Base-by-base conservation (phyloP, 2,329 filamentous ascomycete species). In the Aspergillus awamori region DNA sequence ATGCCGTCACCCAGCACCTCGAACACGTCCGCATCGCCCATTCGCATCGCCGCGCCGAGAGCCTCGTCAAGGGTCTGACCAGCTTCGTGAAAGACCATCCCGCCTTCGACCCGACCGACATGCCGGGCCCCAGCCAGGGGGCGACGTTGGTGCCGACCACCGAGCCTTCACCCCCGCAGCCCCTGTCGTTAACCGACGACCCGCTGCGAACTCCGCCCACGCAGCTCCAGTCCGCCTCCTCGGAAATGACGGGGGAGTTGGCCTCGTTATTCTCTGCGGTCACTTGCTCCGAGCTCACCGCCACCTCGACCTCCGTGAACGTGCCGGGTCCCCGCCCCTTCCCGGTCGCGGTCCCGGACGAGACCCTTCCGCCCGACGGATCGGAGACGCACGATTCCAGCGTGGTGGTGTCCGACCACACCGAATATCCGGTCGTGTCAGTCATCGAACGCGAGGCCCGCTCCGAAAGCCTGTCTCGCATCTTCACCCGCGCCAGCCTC, bases 1-100 rank as follows among this genome's bases (percentile, higher is more conserved):
- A 80, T 30, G 84, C 84, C 1, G 79, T 87, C 5, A 84, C 85
- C 69, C 79, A 84, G 17, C 85, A 89, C 62, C 71, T 89, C 3
- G 85, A 88, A 65, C 83, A 82, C 72, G 82, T 82, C 2, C 76
- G 84, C 30, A 79, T 84, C 28, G 80, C 82, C 2, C 80, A 83
- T 20, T 83, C 84, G 56, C 83, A 86, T 57, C 80, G 81, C 54
- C 80, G 85, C 51, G 82, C 84, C 0, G 84, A 86, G 59, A 79
- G 82, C 41, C 85, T 88, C 70, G 82, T 87, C 2, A 81, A 82
- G 47, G 83, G 83, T 0, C 72, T 86, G 20, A 82, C 80, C 0
- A 73, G 75, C 2, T 86, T 84, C 58, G 80, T 83, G 22, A 81
- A 84, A 64, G 79, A 79, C 6, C 63, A 65, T 43, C 56, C 66